phyloP scores from a whole-genome alignment of 2,329 filamentous ascomycete species.

The Coniella vitis region DNA sequence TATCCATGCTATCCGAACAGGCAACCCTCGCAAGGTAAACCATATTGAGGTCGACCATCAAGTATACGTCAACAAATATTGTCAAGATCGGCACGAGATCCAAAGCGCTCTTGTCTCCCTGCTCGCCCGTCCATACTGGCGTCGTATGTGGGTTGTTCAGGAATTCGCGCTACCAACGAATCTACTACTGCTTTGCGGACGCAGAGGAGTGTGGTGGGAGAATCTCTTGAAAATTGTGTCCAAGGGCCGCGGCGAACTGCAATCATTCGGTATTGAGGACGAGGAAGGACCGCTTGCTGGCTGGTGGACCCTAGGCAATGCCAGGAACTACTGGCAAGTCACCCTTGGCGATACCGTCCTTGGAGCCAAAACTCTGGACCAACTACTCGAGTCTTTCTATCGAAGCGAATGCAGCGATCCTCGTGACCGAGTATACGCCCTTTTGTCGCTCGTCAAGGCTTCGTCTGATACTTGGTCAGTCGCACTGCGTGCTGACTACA shows the following conservation, averaged over 20 bases:
- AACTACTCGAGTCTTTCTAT: constrained; percentile 2
- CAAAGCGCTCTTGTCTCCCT: background rate
- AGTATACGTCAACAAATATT: background rate
- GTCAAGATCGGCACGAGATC: background rate
- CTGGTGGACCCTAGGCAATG: constrained; percentile 5
- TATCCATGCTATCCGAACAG: background rate
- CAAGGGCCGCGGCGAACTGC: background rate
- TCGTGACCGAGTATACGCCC: constrained; percentile 6
- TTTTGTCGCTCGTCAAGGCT: constrained; percentile 3
- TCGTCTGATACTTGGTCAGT: background rate
- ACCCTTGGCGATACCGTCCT: background rate
- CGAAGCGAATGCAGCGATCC: constrained; percentile 4
- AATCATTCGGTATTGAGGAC: background rate
- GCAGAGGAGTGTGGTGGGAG: constrained; percentile 4
- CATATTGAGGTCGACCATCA: background rate
- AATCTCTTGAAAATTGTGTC: constrained; percentile 1
- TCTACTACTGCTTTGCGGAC: constrained; percentile 3
- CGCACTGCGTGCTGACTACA: constrained; percentile 5
- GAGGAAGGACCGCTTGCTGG: constrained; percentile 1
- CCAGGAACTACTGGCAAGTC: constrained; percentile 3
- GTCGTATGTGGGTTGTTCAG: constrained; percentile 13
- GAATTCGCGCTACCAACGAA: constrained; percentile 9
- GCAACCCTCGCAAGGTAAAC: background rate
- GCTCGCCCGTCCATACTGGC: constrained; percentile 8
- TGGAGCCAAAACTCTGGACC: background rate